Conservation (phyloP, 768 basidiomycete genomes). For the Podaxis sp. region DNA sequence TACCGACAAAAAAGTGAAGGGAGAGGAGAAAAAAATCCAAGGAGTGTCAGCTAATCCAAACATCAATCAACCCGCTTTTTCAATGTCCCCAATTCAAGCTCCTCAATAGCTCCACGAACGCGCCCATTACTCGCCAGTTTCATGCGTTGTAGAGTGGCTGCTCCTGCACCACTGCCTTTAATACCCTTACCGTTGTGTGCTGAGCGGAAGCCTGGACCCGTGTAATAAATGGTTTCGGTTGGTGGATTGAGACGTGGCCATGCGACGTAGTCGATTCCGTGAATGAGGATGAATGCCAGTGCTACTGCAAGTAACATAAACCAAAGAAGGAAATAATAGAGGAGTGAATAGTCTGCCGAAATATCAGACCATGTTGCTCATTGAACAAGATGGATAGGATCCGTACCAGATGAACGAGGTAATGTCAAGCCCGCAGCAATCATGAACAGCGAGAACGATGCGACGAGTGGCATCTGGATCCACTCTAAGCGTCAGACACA, state of each 20-base stretch:
- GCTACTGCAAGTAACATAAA: slow-evolving; percentile 57
- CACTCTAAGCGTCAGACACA: slow-evolving; percentile 2
- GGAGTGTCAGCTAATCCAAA: slow-evolving; percentile 1
- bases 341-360: slow-evolving; percentile 72
- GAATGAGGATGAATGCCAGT: slow-evolving; percentile 67
- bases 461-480: slow-evolving; percentile 74
- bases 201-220: slow-evolving; percentile 84
- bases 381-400: neutral
- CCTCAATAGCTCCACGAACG: slow-evolving; percentile 44
- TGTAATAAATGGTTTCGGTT: slow-evolving; percentile 82
- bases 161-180: slow-evolving; percentile 28
- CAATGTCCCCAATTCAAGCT: slow-evolving; percentile 72
- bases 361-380: slow-evolving; percentile 1
- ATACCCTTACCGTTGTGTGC: slow-evolving; percentile 74
- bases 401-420: slow-evolving; percentile 80
- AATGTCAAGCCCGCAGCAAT: slow-evolving; percentile 81
- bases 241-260: slow-evolving; percentile 89
- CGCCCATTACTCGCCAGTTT: slow-evolving; percentile 35
- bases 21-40: neutral
- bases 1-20: neutral
- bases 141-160: slow-evolving; percentile 30
- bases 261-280: slow-evolving; percentile 92
- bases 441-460: slow-evolving; percentile 83
- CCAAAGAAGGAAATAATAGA: slow-evolving; percentile 85
- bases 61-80: slow-evolving; percentile 73